Evolutionary conservation across 768 basidiomycete genomes (phyloP), one percentile per base, ranked within the genome.

Genomic region (Crassisporium funariophilum): DNA sequence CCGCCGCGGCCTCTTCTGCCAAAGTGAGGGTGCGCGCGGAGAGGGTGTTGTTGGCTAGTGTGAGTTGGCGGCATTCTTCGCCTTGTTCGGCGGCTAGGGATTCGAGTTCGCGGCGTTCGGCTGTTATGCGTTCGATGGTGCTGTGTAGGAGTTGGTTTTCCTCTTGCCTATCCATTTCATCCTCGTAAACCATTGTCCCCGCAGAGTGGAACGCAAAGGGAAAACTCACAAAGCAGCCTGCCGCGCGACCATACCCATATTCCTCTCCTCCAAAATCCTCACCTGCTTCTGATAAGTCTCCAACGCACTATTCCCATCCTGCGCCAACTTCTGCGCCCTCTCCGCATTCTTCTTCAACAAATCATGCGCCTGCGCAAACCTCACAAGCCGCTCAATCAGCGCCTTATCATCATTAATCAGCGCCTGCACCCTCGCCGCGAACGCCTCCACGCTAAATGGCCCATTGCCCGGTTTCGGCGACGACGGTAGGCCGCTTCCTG

Each of bases 281-380:
- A 95, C 85, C 60, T 95, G 92, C 67, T 84, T 86, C 72, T 95
- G 90, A 60, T 97, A 95, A 13, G 86, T 92, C 72, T 92, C 91
- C 33, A 97, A 68, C 19, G 86, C 90, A 15, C 61, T 65, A 49
- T 81, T 84, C 31, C 86, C 88, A 41, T 94, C 93, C 63, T 87
- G 84, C 3, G 91, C 89, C 21, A 95, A 76, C 66, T 91, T 92
- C 74, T 94, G 88, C 16, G 91, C 93, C 39, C 91, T 76, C 59
- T 92, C 91, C 15, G 92, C 91, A 60, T 93, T 94, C 70, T 86
- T 88, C 77, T 93, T 95, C 50, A 95, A 76, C 53, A 95, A 60
- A 54, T 95, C 93, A 49, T 95, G 88, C 40, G 92, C 90, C 65
- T 91, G 86, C 2, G 90, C 93, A 56, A 92, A 88, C 19, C 91